Evolutionary conservation across 2,329 filamentous ascomycete species (phyloP).

Genomic region (Fusarium sublunatum): DNA sequence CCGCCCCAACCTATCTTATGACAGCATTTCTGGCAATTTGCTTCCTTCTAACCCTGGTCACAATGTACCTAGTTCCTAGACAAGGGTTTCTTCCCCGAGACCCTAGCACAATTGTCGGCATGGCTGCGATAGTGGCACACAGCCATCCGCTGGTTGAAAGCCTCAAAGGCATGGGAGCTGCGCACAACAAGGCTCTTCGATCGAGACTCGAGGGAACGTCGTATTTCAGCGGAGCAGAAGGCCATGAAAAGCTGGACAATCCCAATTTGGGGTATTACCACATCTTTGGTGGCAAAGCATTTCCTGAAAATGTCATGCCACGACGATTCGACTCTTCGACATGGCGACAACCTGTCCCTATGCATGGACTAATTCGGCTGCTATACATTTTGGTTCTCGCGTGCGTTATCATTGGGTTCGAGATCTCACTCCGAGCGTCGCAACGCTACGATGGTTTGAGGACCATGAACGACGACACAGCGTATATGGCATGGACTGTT

Average conservation of each 20-base stretch:
- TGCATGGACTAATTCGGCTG: conserved; percentile 47
- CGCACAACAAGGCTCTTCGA: conserved; percentile 43
- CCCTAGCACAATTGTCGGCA: conserved; percentile 50
- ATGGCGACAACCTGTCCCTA: conserved; percentile 48
- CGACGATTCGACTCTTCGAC: conserved; percentile 40
- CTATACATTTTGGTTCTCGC: conserved; percentile 44
- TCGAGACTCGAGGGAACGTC: conserved; percentile 44
- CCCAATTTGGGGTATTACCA: conserved; percentile 43
- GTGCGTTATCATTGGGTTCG: conserved; percentile 50
- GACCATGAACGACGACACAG: conserved; percentile 44
- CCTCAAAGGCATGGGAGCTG: conserved; percentile 51
- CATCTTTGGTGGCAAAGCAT: conserved; percentile 43
- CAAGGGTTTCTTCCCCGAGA: conserved; percentile 52
- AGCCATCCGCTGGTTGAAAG: conserved; percentile 51
- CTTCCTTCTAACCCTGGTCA: conserved; percentile 36
- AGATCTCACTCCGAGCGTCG: conserved; percentile 50
- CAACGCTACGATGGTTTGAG: conserved; percentile 46
- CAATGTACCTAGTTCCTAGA: conserved; percentile 43
- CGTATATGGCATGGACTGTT: conserved; percentile 53
- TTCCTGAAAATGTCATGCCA: conserved; percentile 19
- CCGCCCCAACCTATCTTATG: conserved; percentile 49
- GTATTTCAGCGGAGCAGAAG: conserved; percentile 52
- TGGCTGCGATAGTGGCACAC: conserved; percentile 52
- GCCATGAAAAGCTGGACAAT: conserved; percentile 49
- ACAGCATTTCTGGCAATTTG: conserved; percentile 46